phyloP scores from a whole-genome alignment of 2,329 filamentous ascomycete species.

The Trichoderma simmonsii region DNA sequence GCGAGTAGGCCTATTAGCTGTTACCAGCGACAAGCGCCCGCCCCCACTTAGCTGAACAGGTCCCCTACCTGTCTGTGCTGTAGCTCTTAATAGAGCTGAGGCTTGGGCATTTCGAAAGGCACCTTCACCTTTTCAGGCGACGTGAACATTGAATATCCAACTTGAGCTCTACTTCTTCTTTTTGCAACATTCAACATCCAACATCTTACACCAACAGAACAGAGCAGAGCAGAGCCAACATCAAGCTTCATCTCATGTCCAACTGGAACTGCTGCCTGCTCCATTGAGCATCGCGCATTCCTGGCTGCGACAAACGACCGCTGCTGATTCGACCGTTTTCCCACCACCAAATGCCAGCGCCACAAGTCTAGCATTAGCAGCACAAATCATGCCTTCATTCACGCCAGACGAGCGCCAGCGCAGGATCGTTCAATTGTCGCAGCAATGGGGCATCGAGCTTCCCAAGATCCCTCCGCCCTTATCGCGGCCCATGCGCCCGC shows the following conservation, averaged over 20 bases:
- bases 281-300: slow-evolving; percentile 10
- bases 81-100: not conserved
- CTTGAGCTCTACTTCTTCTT: not conserved
- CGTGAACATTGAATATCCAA: not conserved
- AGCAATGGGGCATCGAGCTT: slow-evolving; percentile 48
- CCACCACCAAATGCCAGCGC: slow-evolving; percentile 2
- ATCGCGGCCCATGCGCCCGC: slow-evolving; percentile 40
- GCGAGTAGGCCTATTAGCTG: not conserved
- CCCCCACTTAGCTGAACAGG: not conserved
- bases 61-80: not conserved
- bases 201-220: not conserved
- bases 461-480: slow-evolving; percentile 40
- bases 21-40: slow-evolving; percentile 6
- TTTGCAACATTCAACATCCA: not conserved
- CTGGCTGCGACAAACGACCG: not conserved
- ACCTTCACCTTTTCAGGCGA: not conserved
- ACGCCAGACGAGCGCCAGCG: slow-evolving; percentile 40
- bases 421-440: slow-evolving; percentile 49
- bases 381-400: slow-evolving; percentile 29
- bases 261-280: not conserved
- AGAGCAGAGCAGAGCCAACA: not conserved
- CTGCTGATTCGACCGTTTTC: not conserved
- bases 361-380: not conserved
- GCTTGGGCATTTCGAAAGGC: not conserved
- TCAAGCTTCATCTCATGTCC: not conserved